Base-by-base conservation (phyloP, 805 yeast genomes). In the Suhomyces pyralidae region DNA sequence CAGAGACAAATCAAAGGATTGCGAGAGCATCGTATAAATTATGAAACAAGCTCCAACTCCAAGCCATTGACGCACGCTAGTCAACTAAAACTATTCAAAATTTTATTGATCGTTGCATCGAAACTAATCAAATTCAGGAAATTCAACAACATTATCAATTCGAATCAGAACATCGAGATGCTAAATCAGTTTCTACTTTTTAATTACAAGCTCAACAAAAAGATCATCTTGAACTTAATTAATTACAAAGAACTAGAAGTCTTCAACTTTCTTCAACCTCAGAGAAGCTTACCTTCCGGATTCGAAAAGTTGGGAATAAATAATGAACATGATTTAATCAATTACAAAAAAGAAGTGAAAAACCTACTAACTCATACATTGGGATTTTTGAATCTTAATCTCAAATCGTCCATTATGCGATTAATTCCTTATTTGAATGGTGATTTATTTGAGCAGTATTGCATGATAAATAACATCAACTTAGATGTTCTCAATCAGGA, bases 191-290 rank as follows among this genome's bases (percentile, higher is more conserved):
- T 71, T 48, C 56, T 75, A 53, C 54, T 68, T 1, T 45, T 59
- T 7, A 75, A 71, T 54, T 75, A 71, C 57, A 65, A 60, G 45
- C 59, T 73, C 14, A 76, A 75, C 60, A 73, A 71, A 54, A 65
- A 63, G 42, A 53, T 75, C 26, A 74, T 76, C 6, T 49, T 59
- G n/a, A 64, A 60, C 49, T 55, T 74, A 40, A 62, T 74, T 1
- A 54, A 59, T 20, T 55, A 70, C 32, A 73, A 73, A 49, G 75
- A 73, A 52, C 36, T 58, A 43, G 68, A 68, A 24, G 48, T 71
- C 28, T 70, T 65, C 51, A 54, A 61, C 19, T 56, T 56, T 42
- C 51, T 55, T 45, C 46, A 48, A 7, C 19, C 22, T 40, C 42
- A 38, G 17, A 38, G 42, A 38, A 38, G 7, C 19, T 3, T 17